phyloP scores from a whole-genome alignment of 345 rosid species.

The Corymbia maculata region DNA sequence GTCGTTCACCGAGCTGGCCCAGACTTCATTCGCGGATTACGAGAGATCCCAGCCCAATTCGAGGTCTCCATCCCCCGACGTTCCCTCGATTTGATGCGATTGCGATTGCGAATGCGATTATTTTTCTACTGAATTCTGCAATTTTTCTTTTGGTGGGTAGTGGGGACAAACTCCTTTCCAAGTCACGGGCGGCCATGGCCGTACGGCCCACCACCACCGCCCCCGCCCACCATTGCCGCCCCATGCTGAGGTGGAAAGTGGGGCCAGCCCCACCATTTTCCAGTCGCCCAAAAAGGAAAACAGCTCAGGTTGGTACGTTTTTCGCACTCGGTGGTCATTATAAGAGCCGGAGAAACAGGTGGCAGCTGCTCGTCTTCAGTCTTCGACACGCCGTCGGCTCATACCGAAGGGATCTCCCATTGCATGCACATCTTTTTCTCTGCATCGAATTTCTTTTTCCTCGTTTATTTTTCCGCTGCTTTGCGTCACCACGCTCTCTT shows the following conservation, averaged over 20 bases:
- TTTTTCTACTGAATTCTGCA: background rate
- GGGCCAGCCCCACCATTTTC: background rate
- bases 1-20: background rate
- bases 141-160: background rate
- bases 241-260: background rate
- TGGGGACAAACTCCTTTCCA: background rate
- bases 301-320: background rate
- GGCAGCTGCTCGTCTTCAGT: background rate
- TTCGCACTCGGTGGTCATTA: background rate
- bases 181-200: background rate
- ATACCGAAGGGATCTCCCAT: background rate
- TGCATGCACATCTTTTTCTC: background rate
- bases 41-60: background rate
- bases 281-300: background rate
- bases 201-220: background rate
- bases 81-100: background rate
- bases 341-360: background rate
- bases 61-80: background rate
- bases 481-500: background rate
- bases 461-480: background rate
- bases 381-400: background rate
- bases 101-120: background rate
- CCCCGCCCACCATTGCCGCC: background rate
- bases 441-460: background rate
- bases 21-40: background rate